Conservation (phyloP, 257 asterid species). For the Schizonepeta tenuifolia region DNA sequence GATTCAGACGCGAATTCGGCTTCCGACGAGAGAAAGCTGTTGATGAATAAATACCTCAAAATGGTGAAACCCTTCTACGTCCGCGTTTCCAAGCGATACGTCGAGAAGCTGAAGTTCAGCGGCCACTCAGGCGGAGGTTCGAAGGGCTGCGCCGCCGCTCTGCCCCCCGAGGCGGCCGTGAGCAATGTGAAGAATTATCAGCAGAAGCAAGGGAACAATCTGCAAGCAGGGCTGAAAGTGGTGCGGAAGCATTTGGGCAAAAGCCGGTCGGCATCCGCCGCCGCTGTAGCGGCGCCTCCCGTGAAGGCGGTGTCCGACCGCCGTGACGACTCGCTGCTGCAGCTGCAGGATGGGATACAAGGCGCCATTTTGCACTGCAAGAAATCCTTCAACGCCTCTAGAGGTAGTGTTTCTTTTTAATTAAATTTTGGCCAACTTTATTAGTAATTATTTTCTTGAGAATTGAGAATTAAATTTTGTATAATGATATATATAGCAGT, state of each 20-base stretch:
- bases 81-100: conserved; percentile 77
- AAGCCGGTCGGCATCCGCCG: conserved; percentile 75
- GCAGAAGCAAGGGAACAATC: conserved; percentile 54
- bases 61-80: conserved; percentile 81
- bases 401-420: conserved; percentile 45
- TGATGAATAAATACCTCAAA: conserved; percentile 74
- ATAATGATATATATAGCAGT: no score
- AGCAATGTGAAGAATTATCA: conserved; percentile 37
- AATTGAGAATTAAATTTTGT: background rate
- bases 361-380: conserved; percentile 93
- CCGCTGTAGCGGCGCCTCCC: conserved; percentile 42
- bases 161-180: conserved; percentile 27
- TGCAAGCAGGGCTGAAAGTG: conserved; percentile 67
- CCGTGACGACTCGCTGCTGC: conserved; percentile 78
- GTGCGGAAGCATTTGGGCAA: conserved; percentile 71
- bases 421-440: background rate
- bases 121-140: conserved; percentile 46
- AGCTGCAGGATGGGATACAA: conserved; percentile 85
- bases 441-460: no score
- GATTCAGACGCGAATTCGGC: conserved; percentile 30
- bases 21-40: conserved; percentile 50
- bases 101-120: conserved; percentile 58
- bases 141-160: conserved; percentile 32
- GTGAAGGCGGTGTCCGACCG: conserved; percentile 43
- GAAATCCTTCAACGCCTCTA: conserved; percentile 72